Percentiles rank a stretch among this genome's conserved stretches.
Conservation (phyloP, 768 basidiomycete species). For the Mrakia blollopis region DNA sequence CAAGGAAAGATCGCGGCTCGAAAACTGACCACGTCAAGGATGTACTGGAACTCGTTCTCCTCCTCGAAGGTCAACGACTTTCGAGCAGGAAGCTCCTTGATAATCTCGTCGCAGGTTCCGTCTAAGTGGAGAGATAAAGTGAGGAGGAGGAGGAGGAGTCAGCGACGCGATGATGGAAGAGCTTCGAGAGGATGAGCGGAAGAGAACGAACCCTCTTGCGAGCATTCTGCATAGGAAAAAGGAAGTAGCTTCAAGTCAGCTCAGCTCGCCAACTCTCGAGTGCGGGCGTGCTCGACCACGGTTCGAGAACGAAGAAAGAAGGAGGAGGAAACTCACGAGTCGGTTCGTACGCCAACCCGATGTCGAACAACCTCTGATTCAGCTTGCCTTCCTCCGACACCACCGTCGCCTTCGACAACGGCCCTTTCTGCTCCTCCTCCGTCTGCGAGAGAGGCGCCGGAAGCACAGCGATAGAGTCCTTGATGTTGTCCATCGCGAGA, state of each 20-base stretch:
- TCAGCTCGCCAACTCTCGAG: too few relatives aligned
- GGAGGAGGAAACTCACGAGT: conserved; percentile 36
- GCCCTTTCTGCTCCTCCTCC: background rate
- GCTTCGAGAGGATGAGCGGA: too few relatives aligned
- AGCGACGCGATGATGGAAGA: background rate
- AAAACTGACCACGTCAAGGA: conserved; percentile 41
- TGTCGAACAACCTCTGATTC: conserved; percentile 35
- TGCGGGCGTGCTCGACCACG: too few relatives aligned
- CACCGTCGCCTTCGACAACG: background rate
- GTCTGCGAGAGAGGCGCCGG: conserved; percentile 2
- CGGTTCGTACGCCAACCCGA: conserved; percentile 38
- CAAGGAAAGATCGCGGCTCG: too few relatives aligned
- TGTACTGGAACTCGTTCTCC: conserved; percentile 39
- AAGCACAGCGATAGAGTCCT: background rate
- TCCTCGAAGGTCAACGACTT: conserved; percentile 36
- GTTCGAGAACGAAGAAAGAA: too few relatives aligned
- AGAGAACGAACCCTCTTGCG: conserved; percentile 10
- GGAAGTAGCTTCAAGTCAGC: background rate
- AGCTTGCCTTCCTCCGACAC: background rate
- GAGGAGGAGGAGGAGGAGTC: background rate
- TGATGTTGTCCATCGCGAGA: conserved; percentile 18
- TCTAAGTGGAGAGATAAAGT: conserved; percentile 29
- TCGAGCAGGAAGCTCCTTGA: conserved; percentile 36
- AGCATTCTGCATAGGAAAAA: background rate
- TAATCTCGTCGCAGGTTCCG: conserved; percentile 41